Evolutionary conservation across 768 basidiomycete species (phyloP), one percentile per base, ranked within the genome.

Genomic region (Xerocomus potaroensis): DNA sequence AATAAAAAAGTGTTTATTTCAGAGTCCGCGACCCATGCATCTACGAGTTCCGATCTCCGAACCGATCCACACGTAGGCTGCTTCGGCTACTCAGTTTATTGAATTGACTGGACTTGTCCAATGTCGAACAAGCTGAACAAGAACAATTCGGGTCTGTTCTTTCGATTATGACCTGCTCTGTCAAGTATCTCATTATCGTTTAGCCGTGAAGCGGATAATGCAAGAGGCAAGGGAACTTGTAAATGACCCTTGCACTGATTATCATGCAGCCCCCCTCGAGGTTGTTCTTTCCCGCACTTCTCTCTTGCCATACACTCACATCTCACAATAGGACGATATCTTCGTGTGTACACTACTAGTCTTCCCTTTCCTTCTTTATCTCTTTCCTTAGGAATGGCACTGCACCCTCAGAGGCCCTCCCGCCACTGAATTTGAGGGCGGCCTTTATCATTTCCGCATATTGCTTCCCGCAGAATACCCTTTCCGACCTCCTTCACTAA

Each of bases 121-220:
- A n/a, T n/a, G n/a, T n/a, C n/a, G n/a, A n/a, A n/a, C n/a, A n/a
- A n/a, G n/a, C 72, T 90, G 55, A 91, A 91, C 75, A 91, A 85
- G 79, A 91, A 92, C 71, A 92, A 91, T 63, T 83, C 91, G 29
- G 90, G 90, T 89, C 29, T 36, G 77, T 62, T 21, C 8, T 9
- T 3, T 41, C 15, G 18, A 30, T n/a, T 36, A 45, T 19, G 30
- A 26, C 22, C 43, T 35, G 4, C 26, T 23, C n/a, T 29, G 8
- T 24, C 24, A 12, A 2, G 30, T 45, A 3, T 14, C 41, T 47
- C 14, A 37, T 32, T 42, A 10, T 0, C 38, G 11, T 11, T 12
- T 54, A 88, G 93, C 92, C 45, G 90, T 96, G 43, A 97, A 97
- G 71, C 83, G 95, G 29, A 96, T 98, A 56, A 87, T 98, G 84